These are phyloP conservation scores for Tetrapisispora phaffii DNA, from an alignment of 805 yeast genomes.

Conservation along the genomic window DNA sequence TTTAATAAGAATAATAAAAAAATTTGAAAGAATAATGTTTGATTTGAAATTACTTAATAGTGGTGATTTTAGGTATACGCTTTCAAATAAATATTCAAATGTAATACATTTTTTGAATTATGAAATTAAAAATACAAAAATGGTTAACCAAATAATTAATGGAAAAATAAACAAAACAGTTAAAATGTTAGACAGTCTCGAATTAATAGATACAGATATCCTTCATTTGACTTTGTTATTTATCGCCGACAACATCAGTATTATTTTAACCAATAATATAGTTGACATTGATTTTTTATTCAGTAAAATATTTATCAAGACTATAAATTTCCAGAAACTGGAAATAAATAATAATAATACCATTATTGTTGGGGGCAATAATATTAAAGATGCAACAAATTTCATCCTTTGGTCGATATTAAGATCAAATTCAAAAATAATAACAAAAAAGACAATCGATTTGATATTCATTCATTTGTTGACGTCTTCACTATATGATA, in stretches of 20 bases:
- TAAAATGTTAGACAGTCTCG: conserved; percentile 6
- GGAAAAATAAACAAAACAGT: conserved; percentile 23
- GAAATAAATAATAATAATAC: conserved; percentile 31
- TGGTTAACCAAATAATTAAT: conserved; percentile 18
- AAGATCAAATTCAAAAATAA: conserved; percentile 24
- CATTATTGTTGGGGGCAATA: conserved; percentile 42
- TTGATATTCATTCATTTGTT: conserved; percentile 33
- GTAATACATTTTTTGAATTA: conserved; percentile 30
- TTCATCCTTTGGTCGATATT: conserved; percentile 75
- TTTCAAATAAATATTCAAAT: conserved; percentile 57
- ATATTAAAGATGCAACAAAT: conserved; percentile 76
- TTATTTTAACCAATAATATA: conserved; percentile 4
- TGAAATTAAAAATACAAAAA: conserved; percentile 14
- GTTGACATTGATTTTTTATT: conserved; percentile 4
- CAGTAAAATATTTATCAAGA: conserved; percentile 31
- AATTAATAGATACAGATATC: conserved; percentile 22
- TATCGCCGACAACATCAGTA: conserved; percentile 27
- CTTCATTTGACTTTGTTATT: conserved; percentile 30
- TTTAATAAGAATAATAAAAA: not conserved
- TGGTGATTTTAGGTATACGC: conserved; percentile 50
- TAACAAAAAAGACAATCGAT: conserved; percentile 8
- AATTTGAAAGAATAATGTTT: not conserved
- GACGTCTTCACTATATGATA: conserved; percentile 53
- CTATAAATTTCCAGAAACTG: conserved; percentile 50
- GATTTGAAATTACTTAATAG: not conserved